Base-by-base conservation (phyloP, 805 yeast genomes). In the Teunomyces kruisii region DNA sequence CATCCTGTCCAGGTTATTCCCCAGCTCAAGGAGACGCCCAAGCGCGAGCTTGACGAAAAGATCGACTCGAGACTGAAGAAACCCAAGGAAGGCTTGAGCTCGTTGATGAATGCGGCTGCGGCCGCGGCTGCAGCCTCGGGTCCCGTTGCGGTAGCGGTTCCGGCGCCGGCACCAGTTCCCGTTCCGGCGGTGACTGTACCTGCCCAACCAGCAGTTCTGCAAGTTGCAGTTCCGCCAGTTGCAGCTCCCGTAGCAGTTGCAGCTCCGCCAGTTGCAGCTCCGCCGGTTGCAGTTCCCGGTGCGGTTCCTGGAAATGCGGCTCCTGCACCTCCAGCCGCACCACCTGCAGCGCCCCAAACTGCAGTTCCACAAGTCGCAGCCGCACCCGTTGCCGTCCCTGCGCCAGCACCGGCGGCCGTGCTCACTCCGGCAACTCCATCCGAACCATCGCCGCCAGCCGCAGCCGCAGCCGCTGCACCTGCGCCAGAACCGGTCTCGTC, bases 31-130 rank as follows among this genome's bases (percentile, higher is more conserved):
- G 36, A 36, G 38, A 15, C 41, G 19, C 26, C 43, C 16, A 72
- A 72, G 45, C 70, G 64, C 32, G 74, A 68, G 26, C 62, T 72
- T 45, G 76, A 72, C 3, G 73, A 68, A 10, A 68, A 68, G 49
- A 45, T 48, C n/a, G 73, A 69, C 39, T 39, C 58, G 14, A 57
- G 61, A 47, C 49, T 52, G n/a, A 37, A 55, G 31, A 61, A 69
- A 48, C 59, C 60, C 40, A 54, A 31, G 48, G 50, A 45, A 30
- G 54, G 59, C 4, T 57, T 61, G 46, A 59, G 49, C 39, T 57
- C 64, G 16, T 55, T 62, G 48, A 61, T 61, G 65, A 61, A 61
- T 40, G 68, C 65, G 6, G 64, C 64, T 5, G 49, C 49, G 39
- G 54, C 55, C 8, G 57, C 50, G 10, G 51, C 54, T 12, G 38